Evolutionary conservation across 208 protist genomes (phyloP).

Genomic region (Crithidia acanthocephali): DNA sequence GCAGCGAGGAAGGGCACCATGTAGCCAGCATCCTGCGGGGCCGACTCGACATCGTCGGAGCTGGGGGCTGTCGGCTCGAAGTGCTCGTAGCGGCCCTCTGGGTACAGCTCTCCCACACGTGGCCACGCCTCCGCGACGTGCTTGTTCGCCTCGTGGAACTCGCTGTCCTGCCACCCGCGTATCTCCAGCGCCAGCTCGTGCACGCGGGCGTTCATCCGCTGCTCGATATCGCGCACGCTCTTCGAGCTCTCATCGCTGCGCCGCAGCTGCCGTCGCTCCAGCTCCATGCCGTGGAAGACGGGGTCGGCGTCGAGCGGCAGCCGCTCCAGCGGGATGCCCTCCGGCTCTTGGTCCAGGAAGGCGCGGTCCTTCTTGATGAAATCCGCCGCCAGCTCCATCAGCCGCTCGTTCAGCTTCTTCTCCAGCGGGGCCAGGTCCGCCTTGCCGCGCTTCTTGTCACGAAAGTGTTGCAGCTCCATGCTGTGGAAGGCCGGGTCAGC

Average conservation of each 20-base stretch:
- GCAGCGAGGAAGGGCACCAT: constrained; percentile 82
- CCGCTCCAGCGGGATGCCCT: constrained; percentile 67
- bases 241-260: constrained; percentile 39
- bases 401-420: constrained; percentile 52
- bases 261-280: constrained; percentile 65
- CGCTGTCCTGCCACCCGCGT: constrained; percentile 80
- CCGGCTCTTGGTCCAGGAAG: constrained; percentile 79
- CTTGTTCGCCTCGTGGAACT: constrained; percentile 79
- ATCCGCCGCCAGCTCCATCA: constrained; percentile 56
- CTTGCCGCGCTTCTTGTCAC: constrained; percentile 25
- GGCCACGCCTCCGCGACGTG: constrained; percentile 76
- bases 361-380: constrained; percentile 66
- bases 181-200: constrained; percentile 69
- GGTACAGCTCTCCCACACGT: constrained; percentile 80
- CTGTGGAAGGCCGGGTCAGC: constrained; percentile 59
- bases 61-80: constrained; percentile 40
- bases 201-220: constrained; percentile 56
- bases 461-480: constrained; percentile 49
- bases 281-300: constrained; percentile 73
- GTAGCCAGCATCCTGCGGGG: constrained; percentile 58
- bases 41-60: constrained; percentile 47
- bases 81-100: constrained; percentile 48
- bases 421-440: constrained; percentile 49
- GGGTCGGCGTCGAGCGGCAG: constrained; percentile 76
- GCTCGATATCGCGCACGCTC: constrained; percentile 51